Evolutionary conservation across 257 asterid species (phyloP).

Genomic region (Misopates orontium): DNA sequence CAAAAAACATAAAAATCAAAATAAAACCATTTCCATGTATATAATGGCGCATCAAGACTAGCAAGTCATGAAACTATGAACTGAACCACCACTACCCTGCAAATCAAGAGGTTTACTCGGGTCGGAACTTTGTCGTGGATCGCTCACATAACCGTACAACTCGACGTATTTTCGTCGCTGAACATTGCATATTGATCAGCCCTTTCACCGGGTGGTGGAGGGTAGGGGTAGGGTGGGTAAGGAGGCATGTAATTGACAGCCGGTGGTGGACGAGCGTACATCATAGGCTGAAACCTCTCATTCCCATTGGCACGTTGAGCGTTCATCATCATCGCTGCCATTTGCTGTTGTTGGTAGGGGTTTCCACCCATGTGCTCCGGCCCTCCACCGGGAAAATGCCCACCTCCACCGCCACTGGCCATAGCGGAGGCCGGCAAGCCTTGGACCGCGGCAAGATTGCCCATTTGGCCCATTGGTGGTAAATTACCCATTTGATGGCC

Average conservation of each 20-base stretch:
- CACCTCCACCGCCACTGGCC: constrained; percentile 44
- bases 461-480: constrained; percentile 64
- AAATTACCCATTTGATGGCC: constrained; percentile 39
- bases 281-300: constrained; percentile 97
- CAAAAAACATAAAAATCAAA: constrained; percentile 27
- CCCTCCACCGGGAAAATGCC: constrained; percentile 57
- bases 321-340: constrained; percentile 93
- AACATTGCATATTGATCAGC: constrained; percentile 57
- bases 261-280: constrained; percentile 92
- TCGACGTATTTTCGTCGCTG: constrained; percentile 65
- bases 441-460: constrained; percentile 57
- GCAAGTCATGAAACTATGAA: constrained; percentile 26
- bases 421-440: constrained; percentile 63
- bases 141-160: constrained; percentile 68
- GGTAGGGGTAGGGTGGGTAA: constrained; percentile 58
- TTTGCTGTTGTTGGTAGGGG: constrained; percentile 66
- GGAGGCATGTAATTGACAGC: constrained; percentile 87
- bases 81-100: too few relatives aligned
- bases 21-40: constrained; percentile 45
- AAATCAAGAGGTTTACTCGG: too few relatives aligned
- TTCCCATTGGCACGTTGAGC: constrained; percentile 83
- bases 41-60: constrained; percentile 41
- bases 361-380: constrained; percentile 59
- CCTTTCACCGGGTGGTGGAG: constrained; percentile 59
- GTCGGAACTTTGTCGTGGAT: neutral